Conservation (phyloP, 2,329 filamentous ascomycete species). For the Phialophora chinensis region DNA sequence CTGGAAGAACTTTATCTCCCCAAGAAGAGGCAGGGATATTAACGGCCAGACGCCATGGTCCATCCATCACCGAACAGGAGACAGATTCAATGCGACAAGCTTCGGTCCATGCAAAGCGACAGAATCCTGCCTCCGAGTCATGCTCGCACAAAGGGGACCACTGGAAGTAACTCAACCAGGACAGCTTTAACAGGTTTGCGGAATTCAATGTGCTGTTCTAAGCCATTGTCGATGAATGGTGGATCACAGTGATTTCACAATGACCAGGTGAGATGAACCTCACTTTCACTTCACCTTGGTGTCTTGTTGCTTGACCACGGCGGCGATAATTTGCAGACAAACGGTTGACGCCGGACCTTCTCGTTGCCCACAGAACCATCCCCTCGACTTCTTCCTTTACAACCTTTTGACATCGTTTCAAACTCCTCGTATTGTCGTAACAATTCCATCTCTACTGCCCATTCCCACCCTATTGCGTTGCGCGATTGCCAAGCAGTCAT, state of each 20-base stretch:
- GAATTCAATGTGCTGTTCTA: not conserved
- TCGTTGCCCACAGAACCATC: not conserved
- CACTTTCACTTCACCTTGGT: conserved; percentile 3
- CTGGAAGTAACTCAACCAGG: not conserved
- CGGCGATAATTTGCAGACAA: not conserved
- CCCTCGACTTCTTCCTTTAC: not conserved
- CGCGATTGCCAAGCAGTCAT: not conserved
- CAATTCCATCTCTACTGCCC: not conserved
- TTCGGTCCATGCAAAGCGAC: not conserved
- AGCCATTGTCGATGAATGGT: not conserved
- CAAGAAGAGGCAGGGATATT: conserved; percentile 46
- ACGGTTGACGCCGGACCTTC: not conserved
- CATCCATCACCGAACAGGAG: not conserved
- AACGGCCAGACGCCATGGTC: not conserved
- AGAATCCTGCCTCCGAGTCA: not conserved
- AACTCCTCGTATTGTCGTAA: not conserved
- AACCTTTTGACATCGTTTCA: not conserved
- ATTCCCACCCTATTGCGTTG: not conserved
- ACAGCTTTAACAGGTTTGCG: not conserved
- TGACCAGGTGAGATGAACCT: not conserved
- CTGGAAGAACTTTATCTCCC: conserved; percentile 67
- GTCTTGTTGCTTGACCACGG: not conserved
- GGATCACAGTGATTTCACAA: not conserved
- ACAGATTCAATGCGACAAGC: not conserved
- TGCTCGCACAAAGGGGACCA: not conserved